Evolutionary conservation across 176 grass and related monocot genomes (phyloP), one percentile per base, ranked within the genome.

Genomic region (Carex myosuroides): DNA sequence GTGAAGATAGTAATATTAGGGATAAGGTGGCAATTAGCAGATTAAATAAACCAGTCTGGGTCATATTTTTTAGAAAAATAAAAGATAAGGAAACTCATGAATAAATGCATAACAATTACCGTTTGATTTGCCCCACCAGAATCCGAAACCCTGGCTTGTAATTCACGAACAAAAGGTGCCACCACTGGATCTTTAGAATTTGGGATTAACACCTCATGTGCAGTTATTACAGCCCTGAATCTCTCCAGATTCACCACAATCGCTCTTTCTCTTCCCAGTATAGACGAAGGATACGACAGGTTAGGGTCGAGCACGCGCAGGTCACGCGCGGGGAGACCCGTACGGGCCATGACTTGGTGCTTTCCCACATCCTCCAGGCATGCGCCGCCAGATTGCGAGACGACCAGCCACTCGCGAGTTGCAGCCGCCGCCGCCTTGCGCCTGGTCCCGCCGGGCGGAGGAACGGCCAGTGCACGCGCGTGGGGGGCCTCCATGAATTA

Each of bases 261-360:
- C 64, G 92, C 91, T 71, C 91, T 86, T n/a, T 98, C 92, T 79
- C 95, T 88, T 44, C 89, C 92, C 18, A 98, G 80, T 79, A 98
- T 93, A n/a, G 91, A 91, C 65, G 95, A 98, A 4, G 91, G 95
- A 88, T 91, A 94, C n/a, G 90, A 59, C 70, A 97, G 92, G 37
- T 82, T 11, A 16, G 90, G 90, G 35, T 98, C 95, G 54, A 98
- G 95, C 55, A 91, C 48, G 22, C 95, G 86, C 44, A 94, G 86
- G 85, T 98, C 95, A 16, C 95, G 95, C 46, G 84, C 88, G 2
- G 91, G 95, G 8, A 98, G 87, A 16, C 92, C 91, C 79, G 95
- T 98, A 77, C 90, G 88, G 46, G 83, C 82, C 95, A 94, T 98
- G 87, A 98, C 91, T 75, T 77, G 91, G 71, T 97, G 81, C 86